Conservation (phyloP, 164 flowering plant species). For the Aristolochia californica region DNA sequence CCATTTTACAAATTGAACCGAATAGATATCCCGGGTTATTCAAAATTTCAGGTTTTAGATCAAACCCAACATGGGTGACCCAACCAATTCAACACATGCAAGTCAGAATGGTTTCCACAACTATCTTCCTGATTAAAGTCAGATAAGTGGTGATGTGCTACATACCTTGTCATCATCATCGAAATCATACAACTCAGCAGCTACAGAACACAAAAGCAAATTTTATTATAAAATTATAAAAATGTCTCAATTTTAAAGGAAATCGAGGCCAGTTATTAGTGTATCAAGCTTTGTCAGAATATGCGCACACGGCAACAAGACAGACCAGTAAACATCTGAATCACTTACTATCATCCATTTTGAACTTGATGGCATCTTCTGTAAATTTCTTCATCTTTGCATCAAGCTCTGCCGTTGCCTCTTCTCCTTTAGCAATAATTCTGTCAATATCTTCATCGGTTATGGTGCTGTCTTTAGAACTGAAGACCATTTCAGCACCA, state of each 20-base stretch:
- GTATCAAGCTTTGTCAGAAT: too few species aligned
- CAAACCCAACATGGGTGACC: too few species aligned
- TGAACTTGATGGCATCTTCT: conserved; percentile 98
- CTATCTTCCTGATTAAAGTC: too few species aligned
- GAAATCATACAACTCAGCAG: conserved; percentile 91
- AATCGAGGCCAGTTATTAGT: too few species aligned
- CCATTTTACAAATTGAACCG: too few species aligned
- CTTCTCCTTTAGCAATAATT: conserved; percentile 98
- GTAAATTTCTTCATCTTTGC: conserved; percentile 99
- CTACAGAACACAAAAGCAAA: conserved; percentile 29
- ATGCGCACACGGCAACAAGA: not conserved
- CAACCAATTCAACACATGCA: too few species aligned
- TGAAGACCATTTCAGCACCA: conserved; percentile 99
- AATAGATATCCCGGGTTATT: too few species aligned
- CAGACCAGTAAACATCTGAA: not conserved
- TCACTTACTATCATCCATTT: conserved; percentile 95
- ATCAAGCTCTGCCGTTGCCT: conserved; percentile 99
- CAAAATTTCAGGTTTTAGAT: too few species aligned
- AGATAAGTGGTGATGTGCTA: too few species aligned
- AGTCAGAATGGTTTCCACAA: too few species aligned
- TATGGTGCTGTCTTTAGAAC: conserved; percentile 95
- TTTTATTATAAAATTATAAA: not conserved
- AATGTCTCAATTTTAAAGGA: too few species aligned
- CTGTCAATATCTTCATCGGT: conserved; percentile 99
- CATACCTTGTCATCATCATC: conserved; percentile 90